Evolutionary conservation across 129 eudicot species (phyloP).

Genomic region (Saposhnikovia divaricata): DNA sequence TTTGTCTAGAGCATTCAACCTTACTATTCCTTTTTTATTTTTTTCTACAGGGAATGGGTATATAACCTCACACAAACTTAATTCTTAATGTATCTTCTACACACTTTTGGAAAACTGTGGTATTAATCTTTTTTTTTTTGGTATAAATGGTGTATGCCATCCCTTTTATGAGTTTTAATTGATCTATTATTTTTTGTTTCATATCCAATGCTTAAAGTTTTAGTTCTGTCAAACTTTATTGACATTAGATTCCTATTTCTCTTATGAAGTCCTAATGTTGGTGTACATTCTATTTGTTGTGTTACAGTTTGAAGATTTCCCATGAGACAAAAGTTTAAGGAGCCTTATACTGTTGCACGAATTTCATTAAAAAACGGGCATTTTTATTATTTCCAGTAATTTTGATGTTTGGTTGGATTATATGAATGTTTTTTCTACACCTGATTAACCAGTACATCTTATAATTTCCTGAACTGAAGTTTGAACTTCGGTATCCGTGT

Average conservation of each 20-base stretch:
- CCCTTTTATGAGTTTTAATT: not conserved
- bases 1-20: not conserved
- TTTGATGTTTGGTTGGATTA: no score
- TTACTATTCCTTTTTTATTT: not conserved
- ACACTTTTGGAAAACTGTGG: not conserved
- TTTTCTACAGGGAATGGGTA: slow-evolving; percentile 66
- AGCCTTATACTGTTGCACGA: not conserved
- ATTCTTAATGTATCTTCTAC: not conserved
- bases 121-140: not conserved
- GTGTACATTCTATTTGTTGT: slow-evolving; percentile 7
- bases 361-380: no score
- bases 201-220: slow-evolving; percentile 40
- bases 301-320: slow-evolving; percentile 60
- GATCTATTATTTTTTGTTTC: slow-evolving; percentile 3
- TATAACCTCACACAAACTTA: not conserved
- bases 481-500: no score
- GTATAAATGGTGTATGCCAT: not conserved
- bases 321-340: not conserved
- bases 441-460: no score
- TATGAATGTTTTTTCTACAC: no score
- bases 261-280: slow-evolving; percentile 9
- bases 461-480: no score
- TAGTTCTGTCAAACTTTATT: not conserved
- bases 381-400: no score
- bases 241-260: not conserved